Evolutionary conservation across 2,329 filamentous ascomycete genomes (phyloP).

Genomic region (Tolypocladium sp.): DNA sequence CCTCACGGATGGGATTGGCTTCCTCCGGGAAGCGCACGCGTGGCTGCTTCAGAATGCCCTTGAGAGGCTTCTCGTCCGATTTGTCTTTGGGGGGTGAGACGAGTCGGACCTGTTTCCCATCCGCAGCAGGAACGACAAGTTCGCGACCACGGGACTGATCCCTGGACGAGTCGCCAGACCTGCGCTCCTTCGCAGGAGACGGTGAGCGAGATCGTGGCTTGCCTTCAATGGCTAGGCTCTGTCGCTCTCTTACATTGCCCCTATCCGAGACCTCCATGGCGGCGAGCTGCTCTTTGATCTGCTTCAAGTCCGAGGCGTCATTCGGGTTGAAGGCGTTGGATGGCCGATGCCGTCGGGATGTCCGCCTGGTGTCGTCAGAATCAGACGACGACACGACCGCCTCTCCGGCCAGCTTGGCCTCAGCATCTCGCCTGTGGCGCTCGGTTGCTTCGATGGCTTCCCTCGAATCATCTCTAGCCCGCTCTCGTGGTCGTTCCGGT

Average conservation of each 20-base stretch:
- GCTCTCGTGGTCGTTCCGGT: slow-evolving; percentile 9
- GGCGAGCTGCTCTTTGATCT: slow-evolving; percentile 41
- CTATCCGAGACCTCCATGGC: slow-evolving; percentile 23
- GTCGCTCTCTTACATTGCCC: slow-evolving; percentile 5
- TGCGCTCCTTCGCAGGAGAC: slow-evolving; percentile 9
- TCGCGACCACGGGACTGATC: slow-evolving; percentile 35
- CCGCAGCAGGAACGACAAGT: slow-evolving; percentile 16
- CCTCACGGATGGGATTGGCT: slow-evolving; percentile 72
- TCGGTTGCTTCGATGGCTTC: slow-evolving; percentile 12
- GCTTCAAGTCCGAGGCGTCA: slow-evolving; percentile 38
- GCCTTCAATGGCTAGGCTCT: background rate
- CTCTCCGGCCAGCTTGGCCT: slow-evolving; percentile 27
- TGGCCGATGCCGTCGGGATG: slow-evolving; percentile 26
- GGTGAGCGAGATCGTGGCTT: slow-evolving; percentile 7
- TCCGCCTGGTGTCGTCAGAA: slow-evolving; percentile 31
- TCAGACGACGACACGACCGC: slow-evolving; percentile 23
- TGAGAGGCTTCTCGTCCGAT: slow-evolving; percentile 59
- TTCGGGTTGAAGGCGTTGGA: slow-evolving; percentile 42
- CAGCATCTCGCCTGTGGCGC: slow-evolving; percentile 27
- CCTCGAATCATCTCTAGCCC: slow-evolving; percentile 5
- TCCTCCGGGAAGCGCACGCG: slow-evolving; percentile 81
- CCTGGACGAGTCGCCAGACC: slow-evolving; percentile 6
- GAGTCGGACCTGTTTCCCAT: slow-evolving; percentile 49
- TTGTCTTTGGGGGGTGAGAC: slow-evolving; percentile 62
- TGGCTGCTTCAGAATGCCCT: slow-evolving; percentile 79